These are phyloP conservation scores for Coniferiporia weirii DNA, from an alignment of 1,284 basidiomycete species.

Conservation along the genomic window DNA sequence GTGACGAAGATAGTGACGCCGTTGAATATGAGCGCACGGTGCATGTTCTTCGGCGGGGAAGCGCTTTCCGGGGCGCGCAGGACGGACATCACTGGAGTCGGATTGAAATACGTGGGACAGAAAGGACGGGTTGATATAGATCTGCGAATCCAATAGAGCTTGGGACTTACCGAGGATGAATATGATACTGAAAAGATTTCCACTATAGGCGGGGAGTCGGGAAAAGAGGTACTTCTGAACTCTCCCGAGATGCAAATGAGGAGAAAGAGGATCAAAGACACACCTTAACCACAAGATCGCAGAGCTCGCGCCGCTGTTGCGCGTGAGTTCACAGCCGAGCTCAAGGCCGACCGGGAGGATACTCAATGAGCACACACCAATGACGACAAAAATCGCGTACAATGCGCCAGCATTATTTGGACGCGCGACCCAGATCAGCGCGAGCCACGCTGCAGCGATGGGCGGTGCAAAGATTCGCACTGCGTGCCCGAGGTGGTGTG, in stretches of 20 bases:
- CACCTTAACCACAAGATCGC: constrained; percentile 56
- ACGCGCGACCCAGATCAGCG: constrained; percentile 71
- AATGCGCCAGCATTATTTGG: constrained; percentile 53
- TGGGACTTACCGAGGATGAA: constrained; percentile 53
- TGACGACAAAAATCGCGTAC: constrained; percentile 59
- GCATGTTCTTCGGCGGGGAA: constrained; percentile 17
- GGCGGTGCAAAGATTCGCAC: constrained; percentile 57
- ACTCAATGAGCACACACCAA: constrained; percentile 58
- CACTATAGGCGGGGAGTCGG: constrained; percentile 33
- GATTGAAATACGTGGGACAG: not conserved
- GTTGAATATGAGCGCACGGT: constrained; percentile 15
- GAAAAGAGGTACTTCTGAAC: not conserved
- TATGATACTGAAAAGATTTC: constrained; percentile 58
- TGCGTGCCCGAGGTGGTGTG: constrained; percentile 57
- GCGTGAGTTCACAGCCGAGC: constrained; percentile 68
- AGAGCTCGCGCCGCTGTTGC: constrained; percentile 70
- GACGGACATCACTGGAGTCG: constrained; percentile 15
- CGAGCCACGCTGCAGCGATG: constrained; percentile 58
- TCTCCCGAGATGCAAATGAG: too few relatives aligned
- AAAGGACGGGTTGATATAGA: not conserved
- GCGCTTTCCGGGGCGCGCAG: constrained; percentile 12
- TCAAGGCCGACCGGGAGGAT: constrained; percentile 73
- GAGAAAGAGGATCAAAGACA: constrained; percentile 31
- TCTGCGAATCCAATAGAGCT: not conserved
- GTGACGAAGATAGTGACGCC: constrained; percentile 5